phyloP scores from a whole-genome alignment of 352 stramenopile species.

The Globisporangium nunn region DNA sequence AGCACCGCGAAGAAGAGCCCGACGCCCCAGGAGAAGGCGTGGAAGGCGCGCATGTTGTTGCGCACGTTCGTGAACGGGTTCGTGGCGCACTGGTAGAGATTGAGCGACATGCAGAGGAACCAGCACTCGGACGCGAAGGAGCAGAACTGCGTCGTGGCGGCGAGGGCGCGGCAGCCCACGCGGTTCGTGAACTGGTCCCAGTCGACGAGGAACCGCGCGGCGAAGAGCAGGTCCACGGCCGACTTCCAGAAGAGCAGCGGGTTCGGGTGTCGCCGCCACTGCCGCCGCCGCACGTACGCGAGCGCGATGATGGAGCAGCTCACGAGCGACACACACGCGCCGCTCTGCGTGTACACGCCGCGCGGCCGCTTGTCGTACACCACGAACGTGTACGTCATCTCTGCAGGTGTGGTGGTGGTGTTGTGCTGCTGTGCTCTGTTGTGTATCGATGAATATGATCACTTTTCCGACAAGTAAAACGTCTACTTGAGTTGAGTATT shows the following conservation, averaged over 20 bases:
- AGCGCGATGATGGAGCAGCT: conserved; percentile 72
- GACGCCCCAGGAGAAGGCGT: conserved; percentile 67
- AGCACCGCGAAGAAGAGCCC: conserved; percentile 40
- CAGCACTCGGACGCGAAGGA: conserved; percentile 80
- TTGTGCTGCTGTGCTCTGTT: too few relatives aligned
- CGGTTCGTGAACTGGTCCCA: conserved; percentile 54
- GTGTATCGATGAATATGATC: too few relatives aligned
- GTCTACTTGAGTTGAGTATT: too few relatives aligned
- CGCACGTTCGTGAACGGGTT: conserved; percentile 86
- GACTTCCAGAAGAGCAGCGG: conserved; percentile 80
- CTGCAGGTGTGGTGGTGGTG: too few relatives aligned
- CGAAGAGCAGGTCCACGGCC: conserved; percentile 63
- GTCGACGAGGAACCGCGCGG: conserved; percentile 61
- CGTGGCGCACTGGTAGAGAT: conserved; percentile 78
- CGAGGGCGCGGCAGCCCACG: conserved; percentile 44
- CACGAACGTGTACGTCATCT: conserved; percentile 15
- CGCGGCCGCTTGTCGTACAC: conserved; percentile 24
- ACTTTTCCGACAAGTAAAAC: too few relatives aligned
- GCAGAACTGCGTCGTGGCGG: conserved; percentile 66
- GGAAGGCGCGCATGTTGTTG: conserved; percentile 63
- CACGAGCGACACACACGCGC: conserved; percentile 64
- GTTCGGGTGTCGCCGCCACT: conserved; percentile 78
- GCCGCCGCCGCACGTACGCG: conserved; percentile 53
- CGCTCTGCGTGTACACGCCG: conserved; percentile 49
- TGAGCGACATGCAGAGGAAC: conserved; percentile 84